Conservation (phyloP, 805 yeast genomes). For the Myxozyma sirexii region DNA sequence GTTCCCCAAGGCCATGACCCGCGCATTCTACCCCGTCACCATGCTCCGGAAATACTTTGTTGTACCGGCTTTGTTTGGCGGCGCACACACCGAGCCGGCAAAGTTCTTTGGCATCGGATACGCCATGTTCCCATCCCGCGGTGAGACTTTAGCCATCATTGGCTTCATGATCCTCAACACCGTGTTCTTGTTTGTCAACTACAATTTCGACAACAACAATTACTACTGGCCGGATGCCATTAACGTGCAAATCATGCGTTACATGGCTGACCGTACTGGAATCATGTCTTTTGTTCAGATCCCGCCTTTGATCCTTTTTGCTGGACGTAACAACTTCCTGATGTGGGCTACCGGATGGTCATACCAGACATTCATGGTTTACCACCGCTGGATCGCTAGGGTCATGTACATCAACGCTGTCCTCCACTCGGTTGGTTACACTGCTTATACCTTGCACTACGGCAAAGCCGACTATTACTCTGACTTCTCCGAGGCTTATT, state of each 20-base stretch:
- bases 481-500: not conserved
- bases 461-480: not conserved
- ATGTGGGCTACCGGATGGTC: constrained; percentile 63
- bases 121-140: constrained; percentile 21
- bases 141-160: constrained; percentile 12
- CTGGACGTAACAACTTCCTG: constrained; percentile 73
- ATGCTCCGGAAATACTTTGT: constrained; percentile 34
- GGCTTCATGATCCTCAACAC: constrained; percentile 10
- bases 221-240: constrained; percentile 10
- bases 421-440: constrained; percentile 13
- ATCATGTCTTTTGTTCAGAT: constrained; percentile 38
- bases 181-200: constrained; percentile 13
- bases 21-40: constrained; percentile 1
- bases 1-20: constrained; percentile 29
- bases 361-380: constrained; percentile 59
- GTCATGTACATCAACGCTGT: constrained; percentile 17
- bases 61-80: constrained; percentile 39
- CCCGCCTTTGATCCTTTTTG: constrained; percentile 64
- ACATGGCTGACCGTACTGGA: constrained; percentile 36
- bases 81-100: constrained; percentile 36
- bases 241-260: constrained; percentile 14
- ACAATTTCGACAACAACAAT: constrained; percentile 4
- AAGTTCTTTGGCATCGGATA: constrained; percentile 23
- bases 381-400: constrained; percentile 59
- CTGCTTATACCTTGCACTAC: constrained; percentile 2